Evolutionary conservation across 352 stramenopile species (phyloP).

Genomic region (Elongisporangium prolatum): DNA sequence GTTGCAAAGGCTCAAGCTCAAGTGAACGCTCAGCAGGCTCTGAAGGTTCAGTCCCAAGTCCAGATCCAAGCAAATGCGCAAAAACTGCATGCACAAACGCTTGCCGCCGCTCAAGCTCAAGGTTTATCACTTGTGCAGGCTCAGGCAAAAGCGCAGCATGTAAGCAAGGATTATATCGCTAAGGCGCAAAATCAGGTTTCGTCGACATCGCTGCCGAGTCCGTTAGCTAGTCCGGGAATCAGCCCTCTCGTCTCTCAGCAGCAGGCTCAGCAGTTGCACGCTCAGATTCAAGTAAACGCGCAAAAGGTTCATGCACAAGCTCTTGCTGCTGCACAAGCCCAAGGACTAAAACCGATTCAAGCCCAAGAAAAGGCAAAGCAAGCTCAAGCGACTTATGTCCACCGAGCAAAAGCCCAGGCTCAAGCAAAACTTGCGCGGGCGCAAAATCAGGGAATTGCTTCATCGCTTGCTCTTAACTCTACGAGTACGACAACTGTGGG

Average conservation of each 20-base stretch:
- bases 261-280: slow-evolving; percentile 81
- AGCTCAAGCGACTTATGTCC: slow-evolving; percentile 83
- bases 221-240: slow-evolving; percentile 43
- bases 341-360: slow-evolving; percentile 82
- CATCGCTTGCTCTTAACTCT: slow-evolving; percentile 23
- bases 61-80: slow-evolving; percentile 88
- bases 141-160: slow-evolving; percentile 82
- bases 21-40: slow-evolving; percentile 73
- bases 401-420: slow-evolving; percentile 81
- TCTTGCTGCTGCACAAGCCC: slow-evolving; percentile 79
- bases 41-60: slow-evolving; percentile 85
- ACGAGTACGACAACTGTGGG: slow-evolving; percentile 14
- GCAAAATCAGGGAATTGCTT: slow-evolving; percentile 48
- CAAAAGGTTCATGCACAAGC: slow-evolving; percentile 87
- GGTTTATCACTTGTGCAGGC: slow-evolving; percentile 82
- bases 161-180: slow-evolving; percentile 87
- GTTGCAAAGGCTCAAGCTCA: slow-evolving; percentile 84
- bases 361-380: slow-evolving; percentile 89
- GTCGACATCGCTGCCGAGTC: slow-evolving; percentile 47
- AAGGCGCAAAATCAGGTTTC: slow-evolving; percentile 84
- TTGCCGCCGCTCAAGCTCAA: slow-evolving; percentile 80
- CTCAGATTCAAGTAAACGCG: slow-evolving; percentile 87
- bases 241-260: slow-evolving; percentile 66
- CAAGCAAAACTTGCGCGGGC: slow-evolving; percentile 83
- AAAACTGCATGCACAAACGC: slow-evolving; percentile 82